Conservation (phyloP, 148 eudicot species). For the Persicaria tinctoria region DNA sequence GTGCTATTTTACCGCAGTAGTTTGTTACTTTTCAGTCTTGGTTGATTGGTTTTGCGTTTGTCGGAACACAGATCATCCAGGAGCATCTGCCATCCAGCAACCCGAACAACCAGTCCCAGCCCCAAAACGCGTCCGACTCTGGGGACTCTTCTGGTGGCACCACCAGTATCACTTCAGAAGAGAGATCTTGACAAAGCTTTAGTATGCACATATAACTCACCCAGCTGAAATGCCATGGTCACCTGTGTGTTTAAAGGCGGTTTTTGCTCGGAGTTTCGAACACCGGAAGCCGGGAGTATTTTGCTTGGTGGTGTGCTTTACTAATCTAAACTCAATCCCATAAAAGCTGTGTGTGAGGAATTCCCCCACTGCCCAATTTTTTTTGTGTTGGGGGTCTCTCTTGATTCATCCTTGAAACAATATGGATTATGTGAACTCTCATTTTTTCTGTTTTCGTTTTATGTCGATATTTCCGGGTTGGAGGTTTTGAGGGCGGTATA, state of each 20-base stretch:
- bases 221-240: conserved; percentile 10
- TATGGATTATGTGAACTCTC: not conserved
- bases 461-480: no score
- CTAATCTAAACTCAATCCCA: not conserved
- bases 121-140: conserved; percentile 23
- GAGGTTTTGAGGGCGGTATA: no score
- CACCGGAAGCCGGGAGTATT: conserved; percentile 12
- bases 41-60: not conserved
- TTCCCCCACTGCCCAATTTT: conserved; percentile 1
- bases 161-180: conserved; percentile 29
- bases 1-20: not conserved
- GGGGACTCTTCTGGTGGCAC: conserved; percentile 29
- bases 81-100: conserved; percentile 44
- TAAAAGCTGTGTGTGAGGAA: conserved; percentile 10
- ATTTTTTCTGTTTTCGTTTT: not conserved
- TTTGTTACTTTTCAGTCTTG: not conserved
- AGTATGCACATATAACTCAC: conserved; percentile 16
- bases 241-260: conserved; percentile 19
- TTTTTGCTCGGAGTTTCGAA: conserved; percentile 10
- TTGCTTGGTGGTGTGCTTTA: conserved; percentile 4
- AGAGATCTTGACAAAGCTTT: conserved; percentile 29
- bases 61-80: conserved; percentile 29
- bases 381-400: conserved; percentile 7
- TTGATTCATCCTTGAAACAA: not conserved
- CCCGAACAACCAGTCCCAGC: conserved; percentile 29